Evolutionary conservation across 2,329 filamentous ascomycete genomes (phyloP), one percentile per base, ranked within the genome.

Genomic region (Diaporthe sp.): DNA sequence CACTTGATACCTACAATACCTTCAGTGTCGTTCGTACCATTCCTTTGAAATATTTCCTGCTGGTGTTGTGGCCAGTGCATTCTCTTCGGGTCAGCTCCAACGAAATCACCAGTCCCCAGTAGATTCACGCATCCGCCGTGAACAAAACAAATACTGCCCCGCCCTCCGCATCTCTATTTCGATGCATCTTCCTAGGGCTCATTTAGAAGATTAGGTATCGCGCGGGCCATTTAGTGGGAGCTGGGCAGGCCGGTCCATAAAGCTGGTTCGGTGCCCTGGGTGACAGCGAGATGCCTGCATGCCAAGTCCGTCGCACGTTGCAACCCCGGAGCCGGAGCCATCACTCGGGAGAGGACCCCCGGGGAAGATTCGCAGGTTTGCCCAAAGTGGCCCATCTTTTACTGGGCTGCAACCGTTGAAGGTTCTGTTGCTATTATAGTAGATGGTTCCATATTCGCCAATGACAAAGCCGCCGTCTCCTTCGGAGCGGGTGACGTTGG

Each of bases 241-340:
- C 42, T 47, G 42, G 42, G 42, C 42, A 4, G 42, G 42, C 42
- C 19, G 42, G 8, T 47, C 42, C 42, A 47, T 47, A 22, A 47
- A 22, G 42, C 17, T 47, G 42, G 42, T 2, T 19, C 3, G 42
- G 42, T 47, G 42, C 12, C 56, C 56, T n/a, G 58, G 58, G n/a
- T 61, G 58, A 42, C 58, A 61, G n/a, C 58, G 58, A 3, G 58
- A 39, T 13, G 58, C 58, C 35, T 61, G 58, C 58, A 61, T 61
- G 9, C n/a, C 58, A 8, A 61, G 37, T 17, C 9, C 3, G 8
- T 13, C 13, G n/a, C 58, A 61, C 6, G 35, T 17, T 42, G 35
- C 58, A 42, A 25, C 10, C 35, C n/a, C 58, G 4, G 35, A 42
- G 19, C 22, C 19, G 47, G 47, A 50, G 3, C 13, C 35, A 39